phyloP scores from a whole-genome alignment of 495 filamentous ascomycete species.

The Aspergillus nanangensis region DNA sequence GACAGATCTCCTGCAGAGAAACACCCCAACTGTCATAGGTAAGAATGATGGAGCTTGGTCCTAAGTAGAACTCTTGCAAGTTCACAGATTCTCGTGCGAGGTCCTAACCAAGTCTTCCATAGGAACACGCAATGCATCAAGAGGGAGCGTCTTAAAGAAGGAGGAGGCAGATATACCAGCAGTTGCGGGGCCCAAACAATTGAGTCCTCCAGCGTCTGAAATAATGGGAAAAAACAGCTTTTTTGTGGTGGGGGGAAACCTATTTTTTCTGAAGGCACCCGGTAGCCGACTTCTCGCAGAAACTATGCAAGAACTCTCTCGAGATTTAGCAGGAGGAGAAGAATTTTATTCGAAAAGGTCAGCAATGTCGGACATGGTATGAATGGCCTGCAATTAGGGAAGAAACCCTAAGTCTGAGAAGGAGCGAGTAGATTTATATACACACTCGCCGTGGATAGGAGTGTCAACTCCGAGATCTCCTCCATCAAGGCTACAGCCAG shows the following conservation, averaged over 20 bases:
- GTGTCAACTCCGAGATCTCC: too few relatives aligned
- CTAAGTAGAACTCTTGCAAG: conserved; percentile 6
- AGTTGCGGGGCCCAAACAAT: conserved; percentile 4
- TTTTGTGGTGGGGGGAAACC: conserved; percentile 6
- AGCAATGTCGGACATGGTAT: conserved; percentile 3
- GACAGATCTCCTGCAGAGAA: conserved; percentile 5
- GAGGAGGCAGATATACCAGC: background rate
- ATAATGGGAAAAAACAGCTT: conserved; percentile 7
- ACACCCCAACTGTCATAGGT: conserved; percentile 8
- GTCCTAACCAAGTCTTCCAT: conserved; percentile 4
- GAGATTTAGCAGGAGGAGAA: background rate
- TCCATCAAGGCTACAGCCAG: too few relatives aligned
- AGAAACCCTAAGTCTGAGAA: background rate
- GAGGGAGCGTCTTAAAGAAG: conserved; percentile 6
- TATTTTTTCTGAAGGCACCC: conserved; percentile 2
- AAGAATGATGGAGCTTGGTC: conserved; percentile 1
- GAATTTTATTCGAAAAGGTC: conserved; percentile 4
- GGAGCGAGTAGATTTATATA: too few relatives aligned
- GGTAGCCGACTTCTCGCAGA: conserved; percentile 2
- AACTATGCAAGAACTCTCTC: background rate
- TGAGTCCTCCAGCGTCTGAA: conserved; percentile 1
- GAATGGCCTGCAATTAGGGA: background rate
- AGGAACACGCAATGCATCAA: conserved; percentile 1
- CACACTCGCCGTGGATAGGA: too few relatives aligned
- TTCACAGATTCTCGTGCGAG: conserved; percentile 9